Evolutionary conservation across 208 protist species (phyloP), one percentile per base, ranked within the genome.

Genomic region (Endotrypanum monterogeii): DNA sequence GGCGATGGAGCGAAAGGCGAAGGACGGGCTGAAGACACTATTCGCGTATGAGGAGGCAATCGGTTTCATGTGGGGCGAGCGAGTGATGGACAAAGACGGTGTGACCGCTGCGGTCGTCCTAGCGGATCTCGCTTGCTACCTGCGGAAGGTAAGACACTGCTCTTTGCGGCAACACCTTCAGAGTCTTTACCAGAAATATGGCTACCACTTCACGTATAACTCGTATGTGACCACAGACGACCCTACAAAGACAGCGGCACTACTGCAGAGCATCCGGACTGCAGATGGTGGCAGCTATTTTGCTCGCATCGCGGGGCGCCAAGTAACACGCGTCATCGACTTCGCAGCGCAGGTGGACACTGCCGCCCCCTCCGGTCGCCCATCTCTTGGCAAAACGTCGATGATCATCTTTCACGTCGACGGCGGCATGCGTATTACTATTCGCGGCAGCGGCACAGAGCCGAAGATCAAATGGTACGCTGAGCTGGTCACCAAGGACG

Each of bases 401-500:
- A 99, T 99, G 89, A 94, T 99, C 58, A 99, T 97, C 11, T 98
- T 98, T 18, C 94, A 83, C 73, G 98, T 99, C 67, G 90, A 93
- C 20, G 98, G 99, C 79, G 90, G 86, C 57, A 77, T 88, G 52
- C 87, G 85, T 6, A 81, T 97, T 11, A 99, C 98, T 7, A 56
- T 99, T 14, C 93, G 99, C 52, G 93, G 96, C 51, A 97, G 87
- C 76, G 99, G 99, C 4, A 99, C 99, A 32, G 98, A 99, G 80
- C 98, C 99, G 52, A 99, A 99, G 81, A 83, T 99, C n/a, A 99
- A 99, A 87, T 99, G 91, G 91, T 94, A 94, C 51, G 79, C 88
- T 14, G 86, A 90, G 73, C 18, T 91, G 20, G 82, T 94, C 16
- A 88, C 88, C 25, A 54, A 70, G 32, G 74, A 90, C 41, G 44